Evolutionary conservation across 192 early-diverging fungal species (phyloP), one percentile per base, ranked within the genome.

Genomic region (Phlyctochytrium planicorne): DNA sequence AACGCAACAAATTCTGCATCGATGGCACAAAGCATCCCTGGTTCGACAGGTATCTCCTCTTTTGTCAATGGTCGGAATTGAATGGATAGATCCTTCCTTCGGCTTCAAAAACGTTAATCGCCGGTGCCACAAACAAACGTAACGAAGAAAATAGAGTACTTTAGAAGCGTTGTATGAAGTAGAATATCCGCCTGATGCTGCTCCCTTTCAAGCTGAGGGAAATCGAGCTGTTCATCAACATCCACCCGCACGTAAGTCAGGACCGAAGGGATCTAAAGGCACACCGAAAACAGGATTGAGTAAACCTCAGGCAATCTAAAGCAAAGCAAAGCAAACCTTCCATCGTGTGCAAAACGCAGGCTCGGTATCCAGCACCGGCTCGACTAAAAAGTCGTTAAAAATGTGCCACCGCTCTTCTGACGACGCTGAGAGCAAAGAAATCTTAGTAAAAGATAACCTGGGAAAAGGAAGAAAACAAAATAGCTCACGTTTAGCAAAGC

Each of bases 1-100:
- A 95, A 72, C 2, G 93, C 89, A 1, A 98, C 94, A 85, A 97
- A 98, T 78, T 98, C 97, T 1, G 94, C 93, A 73, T 98, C 97
- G 50, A 98, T 87, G 1, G 95, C 91, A 27, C 89, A 84, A 10
- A 93, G 65, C 56, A 85, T 88, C 2, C 86, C 90, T 20, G 85
- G 75, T 40, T 73, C 47, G 2, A 52, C 79, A 24, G 87, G 83
- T 60, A 91, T 80, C 63, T 93, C 91, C 0, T 85, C 76, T 1
- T 65, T 75, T 2, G 62, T 63, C 24, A 93, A 66, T 4, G 84
- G 59, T 47, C 83, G 76, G 68, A 84, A 83, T 23, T 17, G 34
- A 61, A 82, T 57, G 66, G 69, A 60, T 60, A 87, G 52, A 67
- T 84, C 63, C 53, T 57, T 32, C 65, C 82, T 24, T 61, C 74